Conservation (phyloP, 1,139 yeast species). For the Candida neerlandica region DNA sequence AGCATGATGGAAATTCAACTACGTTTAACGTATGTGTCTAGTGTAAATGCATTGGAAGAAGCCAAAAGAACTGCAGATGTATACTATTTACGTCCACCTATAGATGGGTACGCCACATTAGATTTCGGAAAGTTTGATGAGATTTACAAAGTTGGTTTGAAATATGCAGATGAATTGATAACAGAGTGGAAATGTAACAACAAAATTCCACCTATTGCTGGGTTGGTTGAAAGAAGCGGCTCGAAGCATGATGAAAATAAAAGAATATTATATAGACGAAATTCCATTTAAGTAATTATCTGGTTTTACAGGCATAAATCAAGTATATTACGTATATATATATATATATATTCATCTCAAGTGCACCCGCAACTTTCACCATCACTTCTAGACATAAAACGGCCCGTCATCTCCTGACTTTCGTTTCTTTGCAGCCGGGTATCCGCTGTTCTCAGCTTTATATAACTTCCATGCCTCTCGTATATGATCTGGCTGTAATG, state of each 20-base stretch:
- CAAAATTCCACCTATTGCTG: slow-evolving; percentile 66
- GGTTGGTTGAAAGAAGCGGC: slow-evolving; percentile 35
- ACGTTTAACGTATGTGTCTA: slow-evolving; percentile 90
- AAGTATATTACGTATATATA: neutral
- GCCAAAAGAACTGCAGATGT: slow-evolving; percentile 89
- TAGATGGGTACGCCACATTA: slow-evolving; percentile 85
- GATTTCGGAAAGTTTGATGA: slow-evolving; percentile 94
- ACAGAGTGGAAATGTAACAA: slow-evolving; percentile 55
- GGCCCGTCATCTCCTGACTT: slow-evolving; percentile 6
- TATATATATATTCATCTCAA: neutral
- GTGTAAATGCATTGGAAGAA: slow-evolving; percentile 87
- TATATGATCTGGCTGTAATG: slow-evolving; percentile 80
- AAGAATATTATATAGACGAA: slow-evolving; percentile 52
- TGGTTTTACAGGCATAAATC: neutral
- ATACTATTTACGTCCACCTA: slow-evolving; percentile 90
- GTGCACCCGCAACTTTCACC: too few species aligned
- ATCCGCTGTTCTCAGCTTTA: slow-evolving; percentile 4
- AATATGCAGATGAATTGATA: slow-evolving; percentile 67
- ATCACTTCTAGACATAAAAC: neutral
- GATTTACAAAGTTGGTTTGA: slow-evolving; percentile 77
- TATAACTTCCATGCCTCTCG: slow-evolving; percentile 79
- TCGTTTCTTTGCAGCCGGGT: slow-evolving; percentile 1
- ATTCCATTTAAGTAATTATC: slow-evolving; percentile 50
- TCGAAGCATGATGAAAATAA: slow-evolving; percentile 20
- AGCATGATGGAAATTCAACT: slow-evolving; percentile 94